Base-by-base conservation (phyloP, 306 rosid genomes). In the Rosa rugosa region DNA sequence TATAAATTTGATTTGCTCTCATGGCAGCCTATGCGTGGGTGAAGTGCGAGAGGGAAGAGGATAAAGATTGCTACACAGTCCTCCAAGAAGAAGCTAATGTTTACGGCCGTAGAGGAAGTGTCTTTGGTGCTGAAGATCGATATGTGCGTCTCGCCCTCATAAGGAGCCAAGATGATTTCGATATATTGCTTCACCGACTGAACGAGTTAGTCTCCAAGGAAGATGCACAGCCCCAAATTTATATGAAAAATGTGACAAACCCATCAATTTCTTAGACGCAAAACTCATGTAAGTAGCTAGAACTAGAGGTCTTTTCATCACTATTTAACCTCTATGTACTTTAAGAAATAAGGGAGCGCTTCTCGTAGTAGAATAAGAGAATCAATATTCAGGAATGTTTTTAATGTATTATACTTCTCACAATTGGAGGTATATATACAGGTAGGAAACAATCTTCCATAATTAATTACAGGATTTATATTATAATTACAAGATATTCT, bases 11-110 rank as follows among this genome's bases (percentile, higher is more conserved):
- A 64, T 18, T 0, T 31, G 18, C 40, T 25, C 11, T 27, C 1
- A 11, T 72, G 34, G 63, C 80, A 89, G 92, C 88, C 5, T 86
- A 78, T 18, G 92, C 90, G 13, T 89, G 92, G 92, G 6, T 86
- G 70, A 86, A 81, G 77, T 86, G 92, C 17, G 86, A 83, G 82
- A 84, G 80, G 49, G 40, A 76, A 80, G 79, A 89, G 69, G 90
- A 86, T 14, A 72, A 60, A 11, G 83, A 89, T 41, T 89, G 92
- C 81, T 56, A 50, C 36, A 27, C 69, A 60, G 69, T 86, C 17
- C 74, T 89, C 11, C 44, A 64, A 18, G 2, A 51, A 73, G 87
- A 73, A 49, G 90, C 75, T 18, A 79, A 69, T 3, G 76, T 89
- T 44, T 1, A 1, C 25, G 86, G 92, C 40, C 74, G 77, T 34